Evolutionary conservation across 192 early-diverging fungal species (phyloP), one percentile per base, ranked within the genome.

Genomic region (Coemansia sp.): DNA sequence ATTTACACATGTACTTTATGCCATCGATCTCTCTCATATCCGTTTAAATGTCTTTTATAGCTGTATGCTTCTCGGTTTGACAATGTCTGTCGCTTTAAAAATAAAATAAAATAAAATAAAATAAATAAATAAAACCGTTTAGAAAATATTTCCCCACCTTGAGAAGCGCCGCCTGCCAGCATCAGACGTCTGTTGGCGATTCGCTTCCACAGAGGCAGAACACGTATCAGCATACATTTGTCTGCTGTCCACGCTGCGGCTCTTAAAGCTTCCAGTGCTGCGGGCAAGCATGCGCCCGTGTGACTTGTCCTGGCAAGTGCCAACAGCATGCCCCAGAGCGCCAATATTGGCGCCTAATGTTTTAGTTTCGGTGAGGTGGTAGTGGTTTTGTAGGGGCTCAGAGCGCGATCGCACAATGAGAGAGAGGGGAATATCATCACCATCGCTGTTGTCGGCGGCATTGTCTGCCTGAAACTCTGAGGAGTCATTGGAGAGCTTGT

Each of bases 381-480:
- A 59, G 21, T 46, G 29, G 33, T 46, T 46, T 29, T 54, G 46
- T 33, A n/a, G 29, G 32, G 78, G 73, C 73, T 80, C 78, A 0
- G 78, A 80, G 50, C 23, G 66, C 11, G 78, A 80, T 36, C 78
- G 72, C 17, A 39, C 66, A 42, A 80, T 72, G 14, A 66, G 33
- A 4, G 78, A 68, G 24, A 80, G 59, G 7, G 78, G 78, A 17
- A 80, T 54, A 6, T 80, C 78, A 25, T 80, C 78, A 36, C 63
- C 70, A 25, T 75, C 78, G 56, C 64, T 75, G 54, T 63, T 57
- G 55, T 54, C 56, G 57, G 8, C 66, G 6, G 51, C 65, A 21
- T 39, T 24, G 0, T 17, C 53, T 25, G n/a, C 9, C 51, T 36
- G 22, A 23, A 33, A 19, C 30, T 22, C 27, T 51, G 55, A 25